Base-by-base conservation (phyloP, 305 asterid species). In the Rubia peregrina region DNA sequence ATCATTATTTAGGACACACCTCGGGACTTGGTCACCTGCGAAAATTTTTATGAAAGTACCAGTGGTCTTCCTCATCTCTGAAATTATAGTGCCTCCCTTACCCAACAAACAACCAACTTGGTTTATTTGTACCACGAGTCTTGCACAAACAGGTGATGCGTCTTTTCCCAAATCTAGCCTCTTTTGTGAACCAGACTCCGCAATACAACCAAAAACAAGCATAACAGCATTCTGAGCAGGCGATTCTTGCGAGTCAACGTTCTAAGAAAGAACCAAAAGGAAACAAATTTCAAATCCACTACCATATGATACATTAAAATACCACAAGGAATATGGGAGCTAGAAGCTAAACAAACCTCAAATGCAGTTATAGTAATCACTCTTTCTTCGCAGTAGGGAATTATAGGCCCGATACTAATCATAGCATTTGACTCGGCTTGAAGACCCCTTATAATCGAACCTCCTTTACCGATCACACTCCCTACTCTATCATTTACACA, bases 101-200 rank as follows among this genome's bases (percentile, higher is more conserved):
- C 97, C 97, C 84, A 90, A 77, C 80, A 90, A 82, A 74, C 93
- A 88, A 71, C 95, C 95, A 73, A 84, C 91, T 77, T 86, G 87
- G 74, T 80, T 80, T 14, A 80, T 14, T 75, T 84, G 84, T 43
- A 86, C 85, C 65, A 83, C 69, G 74, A 90, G 73, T 73, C 87
- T 85, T 53, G 91, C 88, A 21, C 82, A 65, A 66, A 86, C 76
- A 68, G 63, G 72, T 40, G 77, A 30, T 61, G 78, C 83, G 41
- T 65, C 81, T 62, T 72, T 66, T 61, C 84, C 83, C 38, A 82
- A 78, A 77, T 79, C 82, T 55, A 67, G 64, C 43, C 78, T 78
- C 56, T 56, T 87, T 41, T 73, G 80, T 71, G 68, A 41, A 65
- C 81, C 80, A 77, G 78, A 43, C 19, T 78, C 92, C 67, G 70